phyloP scores from a whole-genome alignment of 768 basidiomycete species.

The Tulasnella sp. region DNA sequence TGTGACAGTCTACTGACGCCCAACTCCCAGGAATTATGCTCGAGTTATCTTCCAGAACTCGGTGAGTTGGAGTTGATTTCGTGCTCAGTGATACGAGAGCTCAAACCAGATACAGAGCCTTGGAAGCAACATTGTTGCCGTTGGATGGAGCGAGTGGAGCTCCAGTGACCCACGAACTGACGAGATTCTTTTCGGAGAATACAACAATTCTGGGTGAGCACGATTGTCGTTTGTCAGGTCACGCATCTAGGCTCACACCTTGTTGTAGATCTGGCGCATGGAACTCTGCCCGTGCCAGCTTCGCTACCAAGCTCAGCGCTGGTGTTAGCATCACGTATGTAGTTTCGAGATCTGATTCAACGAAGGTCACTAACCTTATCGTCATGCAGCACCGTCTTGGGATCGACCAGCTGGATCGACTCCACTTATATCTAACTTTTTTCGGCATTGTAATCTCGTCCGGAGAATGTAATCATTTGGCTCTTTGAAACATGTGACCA shows the following conservation, averaged over 20 bases:
- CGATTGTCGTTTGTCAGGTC: too few relatives aligned
- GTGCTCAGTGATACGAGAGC: neutral
- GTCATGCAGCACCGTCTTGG: slow-evolving; percentile 7
- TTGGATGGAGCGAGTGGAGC: slow-evolving; percentile 16
- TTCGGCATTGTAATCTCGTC: neutral
- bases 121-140: slow-evolving; percentile 11
- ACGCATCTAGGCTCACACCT: too few relatives aligned
- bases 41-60: slow-evolving; percentile 31
- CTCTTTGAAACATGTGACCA: too few relatives aligned
- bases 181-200: slow-evolving; percentile 20
- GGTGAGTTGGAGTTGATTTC: slow-evolving; percentile 24
- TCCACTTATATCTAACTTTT: neutral
- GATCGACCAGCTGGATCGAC: slow-evolving; percentile 19
- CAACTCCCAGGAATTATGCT: neutral
- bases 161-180: slow-evolving; percentile 12
- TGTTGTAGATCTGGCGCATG: too few relatives aligned
- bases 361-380: too few relatives aligned
- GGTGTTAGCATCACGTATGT: neutral
- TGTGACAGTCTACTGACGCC: too few relatives aligned
- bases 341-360: too few relatives aligned
- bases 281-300: slow-evolving; percentile 27
- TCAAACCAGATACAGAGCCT: neutral
- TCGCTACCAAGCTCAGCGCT: slow-evolving; percentile 27
- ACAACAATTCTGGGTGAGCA: slow-evolving; percentile 9
- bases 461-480: neutral